phyloP scores from a whole-genome alignment of 805 yeast genomes.

The Candida odintsovae region DNA sequence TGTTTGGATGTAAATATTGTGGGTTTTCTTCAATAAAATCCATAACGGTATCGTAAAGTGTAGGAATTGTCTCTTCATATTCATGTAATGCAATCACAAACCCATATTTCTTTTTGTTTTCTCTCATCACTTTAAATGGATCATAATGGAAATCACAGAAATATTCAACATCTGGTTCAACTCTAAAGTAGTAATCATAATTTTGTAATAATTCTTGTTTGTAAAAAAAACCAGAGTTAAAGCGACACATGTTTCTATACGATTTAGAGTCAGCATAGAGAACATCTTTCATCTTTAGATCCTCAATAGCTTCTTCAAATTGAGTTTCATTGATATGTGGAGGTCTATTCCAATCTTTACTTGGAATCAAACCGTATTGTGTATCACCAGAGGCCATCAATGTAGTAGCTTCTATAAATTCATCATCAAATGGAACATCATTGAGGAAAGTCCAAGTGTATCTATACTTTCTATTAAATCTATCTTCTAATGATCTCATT shows the following conservation, averaged over 20 bases:
- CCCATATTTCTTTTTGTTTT: conserved; percentile 74
- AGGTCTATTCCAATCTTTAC: conserved; percentile 77
- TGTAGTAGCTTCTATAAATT: conserved; percentile 55
- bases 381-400: conserved; percentile 61
- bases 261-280: conserved; percentile 62
- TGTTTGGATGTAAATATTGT: conserved; percentile 57
- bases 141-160: conserved; percentile 87
- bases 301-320: conserved; percentile 40
- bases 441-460: conserved; percentile 80
- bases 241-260: conserved; percentile 92
- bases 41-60: conserved; percentile 70
- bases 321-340: conserved; percentile 54
- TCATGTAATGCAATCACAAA: conserved; percentile 82
- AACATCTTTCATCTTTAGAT: conserved; percentile 41
- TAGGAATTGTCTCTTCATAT: conserved; percentile 78
- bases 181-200: conserved; percentile 91
- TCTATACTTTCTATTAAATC: conserved; percentile 59
- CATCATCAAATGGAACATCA: conserved; percentile 61
- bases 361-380: conserved; percentile 60
- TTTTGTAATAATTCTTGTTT: conserved; percentile 63
- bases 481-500: conserved; percentile 73
- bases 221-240: conserved; percentile 87
- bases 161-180: conserved; percentile 88
- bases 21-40: conserved; percentile 58
- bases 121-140: conserved; percentile 77